Evolutionary conservation across 1,284 basidiomycete species (phyloP), one percentile per base, ranked within the genome.

Genomic region (Neonothopanus nambi): DNA sequence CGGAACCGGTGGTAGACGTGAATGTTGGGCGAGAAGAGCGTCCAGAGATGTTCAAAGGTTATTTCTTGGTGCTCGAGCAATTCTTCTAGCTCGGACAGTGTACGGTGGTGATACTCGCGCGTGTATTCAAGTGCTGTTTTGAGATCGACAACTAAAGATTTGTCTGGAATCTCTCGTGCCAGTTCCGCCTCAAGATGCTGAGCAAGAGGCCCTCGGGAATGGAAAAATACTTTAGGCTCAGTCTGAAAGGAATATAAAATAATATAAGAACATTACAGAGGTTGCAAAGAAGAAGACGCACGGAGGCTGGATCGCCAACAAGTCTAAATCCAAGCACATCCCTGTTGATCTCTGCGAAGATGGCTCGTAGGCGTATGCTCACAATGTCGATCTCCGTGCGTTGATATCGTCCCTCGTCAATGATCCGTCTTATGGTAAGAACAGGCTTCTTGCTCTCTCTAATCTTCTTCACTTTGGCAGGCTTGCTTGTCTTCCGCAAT

Each of bases 21-120:
- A 1, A 55, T 50, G 48, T 67, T 68, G 9, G 67, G 65, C 5
- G 40, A 49, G 56, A 68, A 63, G 3, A 70, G 48, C 3, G 60
- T 58, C 66, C 67, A 68, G 3, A 70, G 61, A 17, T 65, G 59
- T 13, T 64, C 59, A 52, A 54, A 68, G 2, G 64, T 60, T 26
- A 68, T 66, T 28, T 60, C 49, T 3, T 56, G 36, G 30, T 61
- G 51, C 1, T 53, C n/a, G 9, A 49, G 52, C 35, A 64, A 43
- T 12, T 28, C 24, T 12, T 52, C 36, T n/a, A 62, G 41, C 21
- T 61, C 57, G 7, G 35, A 26, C 6, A 65, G 13, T 18, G 24
- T 48, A 1, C 37, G 26, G 2, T 37, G 50, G n/a, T 60, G 57
- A 41, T 63, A 58, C 24, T 62, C 61, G 20, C 56, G 39, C 40